Conservation (phyloP, 352 stramenopile species). For the Pythium pyrilobum region DNA sequence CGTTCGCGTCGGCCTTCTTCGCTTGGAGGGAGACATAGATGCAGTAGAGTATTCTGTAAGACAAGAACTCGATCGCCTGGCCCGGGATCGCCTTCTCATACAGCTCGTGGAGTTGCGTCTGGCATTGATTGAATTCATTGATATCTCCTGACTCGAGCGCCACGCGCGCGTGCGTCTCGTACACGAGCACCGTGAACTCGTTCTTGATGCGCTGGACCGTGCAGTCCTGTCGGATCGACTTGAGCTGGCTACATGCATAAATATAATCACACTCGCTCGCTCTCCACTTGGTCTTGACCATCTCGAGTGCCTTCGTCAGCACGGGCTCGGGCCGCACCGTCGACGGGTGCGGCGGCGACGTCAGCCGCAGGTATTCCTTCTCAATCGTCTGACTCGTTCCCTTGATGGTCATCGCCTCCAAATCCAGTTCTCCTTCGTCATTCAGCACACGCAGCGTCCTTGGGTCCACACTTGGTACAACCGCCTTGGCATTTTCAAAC, state of each 20-base stretch:
- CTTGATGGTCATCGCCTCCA: conserved; percentile 89
- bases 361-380: conserved; percentile 98
- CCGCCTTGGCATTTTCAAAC: conserved; percentile 49
- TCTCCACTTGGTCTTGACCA: conserved; percentile 88
- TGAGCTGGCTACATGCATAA: conserved; percentile 97
- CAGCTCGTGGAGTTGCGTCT: conserved; percentile 85
- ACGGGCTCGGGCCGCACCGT: conserved; percentile 93
- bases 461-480: conserved; percentile 62
- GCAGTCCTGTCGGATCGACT: conserved; percentile 98
- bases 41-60: conserved; percentile 88
- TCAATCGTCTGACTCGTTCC: conserved; percentile 94
- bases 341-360: conserved; percentile 91
- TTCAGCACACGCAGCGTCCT: conserved; percentile 74
- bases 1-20: conserved; percentile 82
- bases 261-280: conserved; percentile 86
- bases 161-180: conserved; percentile 96
- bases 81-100: conserved; percentile 78
- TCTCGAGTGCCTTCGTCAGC: conserved; percentile 83
- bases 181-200: conserved; percentile 95
- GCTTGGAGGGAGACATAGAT: conserved; percentile 87
- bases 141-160: conserved; percentile 94
- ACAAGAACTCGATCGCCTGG: conserved; percentile 78
- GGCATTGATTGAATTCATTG: conserved; percentile 96
- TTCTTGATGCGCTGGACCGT: conserved; percentile 97
- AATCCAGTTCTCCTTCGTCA: conserved; percentile 70